Evolutionary conservation across 768 basidiomycete genomes (phyloP).

Genomic region (Auricularia heimuer): DNA sequence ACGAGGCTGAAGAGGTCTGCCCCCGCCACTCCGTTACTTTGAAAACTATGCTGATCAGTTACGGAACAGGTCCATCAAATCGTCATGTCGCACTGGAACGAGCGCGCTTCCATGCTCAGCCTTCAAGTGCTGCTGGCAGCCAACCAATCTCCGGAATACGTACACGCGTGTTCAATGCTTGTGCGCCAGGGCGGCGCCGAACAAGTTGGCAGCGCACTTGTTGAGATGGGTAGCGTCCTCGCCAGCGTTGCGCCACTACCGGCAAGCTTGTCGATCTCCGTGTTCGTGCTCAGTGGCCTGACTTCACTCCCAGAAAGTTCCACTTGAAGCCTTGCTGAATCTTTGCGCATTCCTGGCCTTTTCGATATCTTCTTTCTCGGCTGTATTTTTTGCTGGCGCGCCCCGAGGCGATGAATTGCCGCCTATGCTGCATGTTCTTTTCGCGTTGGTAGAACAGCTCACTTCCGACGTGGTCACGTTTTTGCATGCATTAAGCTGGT

Average conservation of each 20-base stretch:
- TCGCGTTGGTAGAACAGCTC: background rate
- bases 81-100: background rate
- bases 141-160: background rate
- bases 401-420: background rate
- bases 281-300: too few relatives aligned
- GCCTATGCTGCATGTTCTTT: background rate
- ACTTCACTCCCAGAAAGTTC: too few relatives aligned
- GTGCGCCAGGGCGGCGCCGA: background rate
- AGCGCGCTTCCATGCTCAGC: background rate
- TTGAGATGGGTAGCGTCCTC: constrained; percentile 16
- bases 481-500: background rate
- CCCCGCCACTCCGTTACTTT: background rate
- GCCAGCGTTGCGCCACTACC: constrained; percentile 11
- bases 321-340: background rate
- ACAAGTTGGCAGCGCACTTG: constrained; percentile 7
- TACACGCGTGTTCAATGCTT: background rate
- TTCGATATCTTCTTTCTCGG: background rate
- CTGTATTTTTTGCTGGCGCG: background rate
- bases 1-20: background rate
- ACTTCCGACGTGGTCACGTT: background rate
- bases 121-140: background rate
- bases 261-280: background rate
- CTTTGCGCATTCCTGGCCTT: background rate
- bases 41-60: background rate
- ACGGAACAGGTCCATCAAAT: background rate